Conservation (phyloP, 805 yeast genomes). For the Debaryomyces tyrocola region DNA sequence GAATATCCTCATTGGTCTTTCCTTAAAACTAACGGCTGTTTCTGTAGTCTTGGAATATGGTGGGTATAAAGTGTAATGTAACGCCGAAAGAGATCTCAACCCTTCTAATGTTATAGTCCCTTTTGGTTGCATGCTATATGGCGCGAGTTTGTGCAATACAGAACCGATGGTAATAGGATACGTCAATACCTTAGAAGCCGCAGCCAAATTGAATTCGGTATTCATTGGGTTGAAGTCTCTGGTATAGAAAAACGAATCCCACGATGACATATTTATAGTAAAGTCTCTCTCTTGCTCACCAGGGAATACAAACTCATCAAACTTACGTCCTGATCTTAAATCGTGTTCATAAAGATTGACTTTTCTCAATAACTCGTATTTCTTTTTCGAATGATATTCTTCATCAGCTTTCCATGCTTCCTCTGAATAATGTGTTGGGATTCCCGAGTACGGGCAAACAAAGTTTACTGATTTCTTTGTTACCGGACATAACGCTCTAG, state of each 20-base stretch:
- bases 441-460: constrained; percentile 92
- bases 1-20: constrained; percentile 86
- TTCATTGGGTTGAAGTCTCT: constrained; percentile 95
- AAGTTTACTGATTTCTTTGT: constrained; percentile 76
- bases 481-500: constrained; percentile 88
- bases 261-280: constrained; percentile 70
- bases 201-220: constrained; percentile 92
- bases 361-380: constrained; percentile 73
- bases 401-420: constrained; percentile 87
- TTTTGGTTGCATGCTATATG: constrained; percentile 75
- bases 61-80: constrained; percentile 87
- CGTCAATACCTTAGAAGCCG: constrained; percentile 89
- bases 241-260: constrained; percentile 94
- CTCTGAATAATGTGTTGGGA: constrained; percentile 90
- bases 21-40: constrained; percentile 62
- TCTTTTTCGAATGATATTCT: constrained; percentile 65
- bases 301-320: constrained; percentile 96
- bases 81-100: constrained; percentile 87
- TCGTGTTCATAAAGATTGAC: constrained; percentile 95
- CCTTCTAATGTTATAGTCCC: constrained; percentile 93
- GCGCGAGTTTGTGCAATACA: constrained; percentile 78
- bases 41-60: constrained; percentile 40
- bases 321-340: constrained; percentile 86
- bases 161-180: constrained; percentile 91
- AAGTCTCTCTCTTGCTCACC: constrained; percentile 73